Evolutionary conservation across 495 filamentous ascomycete genomes (phyloP).

Genomic region (Parmelia sp.): DNA sequence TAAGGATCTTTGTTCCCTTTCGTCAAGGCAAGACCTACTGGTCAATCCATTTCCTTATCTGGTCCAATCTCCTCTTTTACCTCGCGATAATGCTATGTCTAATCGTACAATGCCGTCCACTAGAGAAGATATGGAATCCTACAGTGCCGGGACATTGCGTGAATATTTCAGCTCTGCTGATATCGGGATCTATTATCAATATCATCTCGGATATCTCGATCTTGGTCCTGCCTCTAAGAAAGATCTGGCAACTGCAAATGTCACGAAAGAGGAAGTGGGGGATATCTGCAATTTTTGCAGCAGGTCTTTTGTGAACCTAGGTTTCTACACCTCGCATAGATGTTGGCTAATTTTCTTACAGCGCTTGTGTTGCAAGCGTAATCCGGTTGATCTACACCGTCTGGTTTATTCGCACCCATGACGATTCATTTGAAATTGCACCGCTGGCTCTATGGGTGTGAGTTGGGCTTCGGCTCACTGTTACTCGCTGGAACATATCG

Average conservation of each 20-base stretch:
- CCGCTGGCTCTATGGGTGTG: slow-evolving; percentile 15
- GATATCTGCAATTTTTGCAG: slow-evolving; percentile 31
- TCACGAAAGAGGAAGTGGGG: slow-evolving; percentile 31
- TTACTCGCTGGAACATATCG: background rate
- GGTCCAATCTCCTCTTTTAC: slow-evolving; percentile 22
- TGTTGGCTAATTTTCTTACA: background rate
- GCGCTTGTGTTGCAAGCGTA: slow-evolving; percentile 18
- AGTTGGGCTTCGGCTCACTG: background rate
- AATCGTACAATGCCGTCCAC: slow-evolving; percentile 16
- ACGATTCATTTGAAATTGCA: slow-evolving; percentile 1
- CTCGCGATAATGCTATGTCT: background rate
- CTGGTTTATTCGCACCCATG: background rate
- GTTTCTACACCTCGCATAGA: background rate
- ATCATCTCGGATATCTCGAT: slow-evolving; percentile 31
- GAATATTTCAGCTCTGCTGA: slow-evolving; percentile 23
- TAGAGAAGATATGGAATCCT: slow-evolving; percentile 15
- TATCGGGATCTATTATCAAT: slow-evolving; percentile 28
- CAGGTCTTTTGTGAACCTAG: slow-evolving; percentile 29
- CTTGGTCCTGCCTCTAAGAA: slow-evolving; percentile 28
- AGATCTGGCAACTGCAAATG: slow-evolving; percentile 30
- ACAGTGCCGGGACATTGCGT: slow-evolving; percentile 27
- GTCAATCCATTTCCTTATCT: slow-evolving; percentile 17
- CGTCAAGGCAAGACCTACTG: slow-evolving; percentile 7
- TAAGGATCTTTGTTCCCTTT: slow-evolving; percentile 11
- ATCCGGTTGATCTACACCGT: slow-evolving; percentile 10